A percentile compares a stretch with the other conserved stretches of the same genome.
These are phyloP conservation scores for Aspergillus taichungensis DNA, from an alignment of 495 filamentous ascomycete species.

Conservation along the genomic window DNA sequence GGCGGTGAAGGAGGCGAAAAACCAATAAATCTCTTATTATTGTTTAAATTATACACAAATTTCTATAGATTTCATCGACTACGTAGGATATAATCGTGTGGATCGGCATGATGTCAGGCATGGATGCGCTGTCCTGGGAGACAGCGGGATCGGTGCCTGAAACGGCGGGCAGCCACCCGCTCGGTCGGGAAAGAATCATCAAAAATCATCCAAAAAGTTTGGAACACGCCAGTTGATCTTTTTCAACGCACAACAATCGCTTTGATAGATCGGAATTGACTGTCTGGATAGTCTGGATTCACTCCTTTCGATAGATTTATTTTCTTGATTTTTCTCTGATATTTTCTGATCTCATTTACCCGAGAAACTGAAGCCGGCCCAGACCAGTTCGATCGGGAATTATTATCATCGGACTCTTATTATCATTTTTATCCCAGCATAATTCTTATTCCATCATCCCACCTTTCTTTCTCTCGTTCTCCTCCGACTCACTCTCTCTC, in stretches of 20 bases:
- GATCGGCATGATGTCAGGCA: neutral
- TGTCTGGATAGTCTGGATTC: neutral
- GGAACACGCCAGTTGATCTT: slow-evolving; percentile 1
- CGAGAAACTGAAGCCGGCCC: slow-evolving; percentile 6
- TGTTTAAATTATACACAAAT: no score
- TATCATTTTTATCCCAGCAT: no score
- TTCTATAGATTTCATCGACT: no score
- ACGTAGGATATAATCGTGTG: no score
- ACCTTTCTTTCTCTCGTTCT: neutral
- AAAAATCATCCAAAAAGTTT: no score
- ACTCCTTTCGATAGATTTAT: no score
- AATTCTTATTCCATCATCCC: neutral
- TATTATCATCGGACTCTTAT: no score
- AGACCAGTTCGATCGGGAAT: no score
- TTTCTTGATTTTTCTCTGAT: no score
- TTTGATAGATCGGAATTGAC: no score
- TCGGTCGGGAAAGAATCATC: neutral
- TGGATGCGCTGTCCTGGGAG: neutral
- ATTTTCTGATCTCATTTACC: slow-evolving; percentile 2
- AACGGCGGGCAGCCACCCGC: slow-evolving; percentile 1
- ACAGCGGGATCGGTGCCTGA: neutral
- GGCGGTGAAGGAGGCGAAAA: slow-evolving; percentile 42
- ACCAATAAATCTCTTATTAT: neutral
- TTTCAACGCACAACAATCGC: neutral
- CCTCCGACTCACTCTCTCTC: slow-evolving; percentile 14